Conservation (phyloP, 352 stramenopile genomes). For the Pythium grandisporangium region DNA sequence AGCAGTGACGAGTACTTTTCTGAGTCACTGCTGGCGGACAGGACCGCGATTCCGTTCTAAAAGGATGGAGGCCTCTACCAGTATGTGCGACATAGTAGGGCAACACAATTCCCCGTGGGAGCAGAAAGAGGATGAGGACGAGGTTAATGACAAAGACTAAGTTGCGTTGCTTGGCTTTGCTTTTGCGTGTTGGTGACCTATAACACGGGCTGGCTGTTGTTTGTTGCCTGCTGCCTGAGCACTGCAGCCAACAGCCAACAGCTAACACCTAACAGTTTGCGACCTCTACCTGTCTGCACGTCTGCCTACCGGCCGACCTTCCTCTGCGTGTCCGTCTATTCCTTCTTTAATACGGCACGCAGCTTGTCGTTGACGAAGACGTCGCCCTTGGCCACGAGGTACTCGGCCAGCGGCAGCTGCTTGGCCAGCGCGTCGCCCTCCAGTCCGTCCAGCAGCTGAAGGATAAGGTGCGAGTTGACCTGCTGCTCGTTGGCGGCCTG, state of each 20-base stretch:
- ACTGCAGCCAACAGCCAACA: no score
- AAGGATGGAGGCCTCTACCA: no score
- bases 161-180: background rate
- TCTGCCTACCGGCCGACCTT: background rate
- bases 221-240: background rate
- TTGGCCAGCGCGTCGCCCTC: slow-evolving; percentile 45
- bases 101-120: no score
- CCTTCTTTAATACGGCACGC: slow-evolving; percentile 8
- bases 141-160: background rate
- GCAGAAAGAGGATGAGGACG: slow-evolving; percentile 4
- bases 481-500: slow-evolving; percentile 46
- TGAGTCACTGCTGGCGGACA: slow-evolving; percentile 60
- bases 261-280: no score
- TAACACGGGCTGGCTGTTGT: no score
- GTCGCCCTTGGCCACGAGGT: slow-evolving; percentile 74
- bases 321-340: background rate
- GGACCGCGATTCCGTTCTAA: no score
- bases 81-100: no score
- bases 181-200: background rate
- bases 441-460: slow-evolving; percentile 52
- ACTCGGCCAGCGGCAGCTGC: slow-evolving; percentile 63
- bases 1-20: slow-evolving; percentile 30
- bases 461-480: slow-evolving; percentile 76
- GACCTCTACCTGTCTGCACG: slow-evolving; percentile 1
- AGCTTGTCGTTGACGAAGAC: slow-evolving; percentile 32